Evolutionary conservation across 345 rosid genomes (phyloP), one percentile per base, ranked within the genome.

Genomic region (Brassica incana): DNA sequence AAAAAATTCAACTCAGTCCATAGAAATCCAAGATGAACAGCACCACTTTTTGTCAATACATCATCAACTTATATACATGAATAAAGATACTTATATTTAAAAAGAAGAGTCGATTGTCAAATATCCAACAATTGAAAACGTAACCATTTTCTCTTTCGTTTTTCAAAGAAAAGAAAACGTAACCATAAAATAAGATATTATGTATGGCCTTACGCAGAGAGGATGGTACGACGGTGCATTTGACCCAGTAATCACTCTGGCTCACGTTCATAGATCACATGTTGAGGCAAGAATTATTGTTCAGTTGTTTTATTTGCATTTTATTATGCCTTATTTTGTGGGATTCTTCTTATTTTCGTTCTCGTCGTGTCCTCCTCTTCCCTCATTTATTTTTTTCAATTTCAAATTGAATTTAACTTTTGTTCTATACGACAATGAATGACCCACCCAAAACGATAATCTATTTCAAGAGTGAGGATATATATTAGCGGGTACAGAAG

Each of bases 201-300:
- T 35, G 58, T 65, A 56, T 76, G 66, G 45, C 23, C 59, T 65
- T 65, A 63, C 52, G 77, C 27, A 11, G 11, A 16, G 61, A 56
- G 16, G 61, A 7, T 56, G 61, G 62, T 58, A 33, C 43, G 65
- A 38, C 67, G 27, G 63, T 78, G 67, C 40, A 60, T 60, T 30
- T 56, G 73, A 66, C 77, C 29, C 29, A 8, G 25, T 38, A 1
- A 16, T 59, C 35, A 29, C 9, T 52, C 29, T 10, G 18, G 71
- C 65, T n/a, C 40, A 79, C 69, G 82, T 73, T 66, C 60, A 73
- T 43, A 20, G 61, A 54, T 54, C 73, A 58, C 72, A 78, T 65
- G 81, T 16, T 54, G 8, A 61, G 8, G 8, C 36, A 7, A 52
- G 6, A 8, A 15, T 59, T 64, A 63, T 27, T 52, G 32, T 36